phyloP scores from a whole-genome alignment of 108 stramenopile species.

The Asterionellopsis glacialis region DNA sequence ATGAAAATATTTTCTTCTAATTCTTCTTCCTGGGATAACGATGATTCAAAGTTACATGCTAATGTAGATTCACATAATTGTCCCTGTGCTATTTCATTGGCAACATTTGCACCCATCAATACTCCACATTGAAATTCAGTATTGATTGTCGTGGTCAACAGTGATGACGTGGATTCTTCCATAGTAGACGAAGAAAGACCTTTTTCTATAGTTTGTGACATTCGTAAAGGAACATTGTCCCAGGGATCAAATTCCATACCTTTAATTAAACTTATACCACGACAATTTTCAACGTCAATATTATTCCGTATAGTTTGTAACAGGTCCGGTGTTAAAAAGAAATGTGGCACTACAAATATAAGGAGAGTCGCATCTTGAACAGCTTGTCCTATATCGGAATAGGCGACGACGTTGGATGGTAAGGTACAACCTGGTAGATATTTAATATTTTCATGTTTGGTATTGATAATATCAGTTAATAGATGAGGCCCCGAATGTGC shows the following conservation, averaged over 20 bases:
- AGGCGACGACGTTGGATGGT: slow-evolving; percentile 84
- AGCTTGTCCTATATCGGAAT: slow-evolving; percentile 78
- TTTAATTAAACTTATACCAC: slow-evolving; percentile 82
- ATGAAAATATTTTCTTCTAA: too few relatives aligned
- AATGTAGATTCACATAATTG: slow-evolving; percentile 94
- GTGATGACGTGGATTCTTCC: too few relatives aligned
- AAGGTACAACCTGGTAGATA: slow-evolving; percentile 91
- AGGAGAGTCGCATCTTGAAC: slow-evolving; percentile 82
- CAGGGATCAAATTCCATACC: slow-evolving; percentile 80
- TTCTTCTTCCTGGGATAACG: too few relatives aligned
- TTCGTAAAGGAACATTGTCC: slow-evolving; percentile 76
- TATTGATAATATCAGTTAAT: slow-evolving; percentile 90
- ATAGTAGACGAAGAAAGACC: too few relatives aligned
- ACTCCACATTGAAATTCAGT: slow-evolving; percentile 68
- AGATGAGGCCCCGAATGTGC: slow-evolving; percentile 20
- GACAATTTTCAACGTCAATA: slow-evolving; percentile 50
- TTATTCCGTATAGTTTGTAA: slow-evolving; percentile 61
- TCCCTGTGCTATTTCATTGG: slow-evolving; percentile 87
- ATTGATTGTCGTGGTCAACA: too few relatives aligned
- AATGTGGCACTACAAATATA: slow-evolving; percentile 94
- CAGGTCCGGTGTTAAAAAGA: slow-evolving; percentile 67
- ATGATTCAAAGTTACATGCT: slow-evolving; percentile 84
- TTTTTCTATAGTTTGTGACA: slow-evolving; percentile 63
- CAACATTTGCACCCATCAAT: slow-evolving; percentile 98
- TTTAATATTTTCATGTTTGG: slow-evolving; percentile 92